phyloP scores from a whole-genome alignment of 2,329 filamentous ascomycete genomes.

The Talaromyces pinophilus region DNA sequence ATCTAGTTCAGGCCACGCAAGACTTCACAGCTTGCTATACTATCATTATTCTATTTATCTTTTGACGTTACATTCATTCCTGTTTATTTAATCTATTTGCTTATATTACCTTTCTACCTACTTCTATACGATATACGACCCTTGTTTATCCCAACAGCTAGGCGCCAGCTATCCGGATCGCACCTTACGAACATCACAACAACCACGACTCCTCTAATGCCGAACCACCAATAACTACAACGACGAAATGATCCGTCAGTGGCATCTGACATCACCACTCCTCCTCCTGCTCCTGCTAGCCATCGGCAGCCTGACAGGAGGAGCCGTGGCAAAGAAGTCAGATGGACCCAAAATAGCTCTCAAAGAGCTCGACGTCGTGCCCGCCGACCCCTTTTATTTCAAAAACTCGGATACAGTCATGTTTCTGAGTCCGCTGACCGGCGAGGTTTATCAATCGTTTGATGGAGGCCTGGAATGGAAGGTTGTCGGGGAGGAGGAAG shows the following conservation, averaged over 20 bases:
- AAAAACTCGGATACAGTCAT: slow-evolving; percentile 82
- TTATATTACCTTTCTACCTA: background rate
- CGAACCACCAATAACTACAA: slow-evolving; percentile 34
- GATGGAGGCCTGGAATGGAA: slow-evolving; percentile 81
- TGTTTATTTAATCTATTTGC: background rate
- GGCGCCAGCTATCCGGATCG: slow-evolving; percentile 2
- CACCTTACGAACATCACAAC: background rate
- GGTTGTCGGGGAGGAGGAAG: slow-evolving; percentile 57
- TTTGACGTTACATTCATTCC: background rate
- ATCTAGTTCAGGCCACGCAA: slow-evolving; percentile 11
- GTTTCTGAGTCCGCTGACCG: slow-evolving; percentile 65
- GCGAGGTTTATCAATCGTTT: slow-evolving; percentile 72
- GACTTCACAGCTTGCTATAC: slow-evolving; percentile 4
- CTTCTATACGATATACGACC: background rate
- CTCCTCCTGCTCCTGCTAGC: slow-evolving; percentile 56
- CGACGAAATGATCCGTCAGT: slow-evolving; percentile 43
- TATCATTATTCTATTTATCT: background rate
- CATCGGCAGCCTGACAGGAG: slow-evolving; percentile 27
- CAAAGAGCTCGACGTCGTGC: slow-evolving; percentile 66
- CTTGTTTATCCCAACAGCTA: background rate
- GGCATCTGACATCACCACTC: slow-evolving; percentile 55
- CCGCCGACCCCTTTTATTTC: slow-evolving; percentile 80
- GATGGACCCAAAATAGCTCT: slow-evolving; percentile 66
- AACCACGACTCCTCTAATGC: slow-evolving; percentile 21
- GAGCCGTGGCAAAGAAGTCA: slow-evolving; percentile 48